Evolutionary conservation across 805 yeast species (phyloP), one percentile per base, ranked within the genome.

Genomic region (Torulaspora franciscae): DNA sequence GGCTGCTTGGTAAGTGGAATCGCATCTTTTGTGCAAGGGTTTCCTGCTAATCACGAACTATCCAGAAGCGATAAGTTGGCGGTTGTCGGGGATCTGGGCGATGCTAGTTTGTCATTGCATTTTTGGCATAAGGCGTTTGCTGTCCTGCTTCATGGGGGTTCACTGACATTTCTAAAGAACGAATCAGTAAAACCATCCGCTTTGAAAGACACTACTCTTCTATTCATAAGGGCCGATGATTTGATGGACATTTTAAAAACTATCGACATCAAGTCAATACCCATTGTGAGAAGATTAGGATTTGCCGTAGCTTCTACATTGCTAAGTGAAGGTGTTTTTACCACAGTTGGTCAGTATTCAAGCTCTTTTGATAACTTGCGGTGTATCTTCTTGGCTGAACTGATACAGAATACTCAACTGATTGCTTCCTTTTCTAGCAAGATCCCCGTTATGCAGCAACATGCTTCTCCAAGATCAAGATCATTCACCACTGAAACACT

Each of bases 1-100:
- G 65, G 73, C 46, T 76, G 77, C 49, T 58, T 79, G 32, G 74
- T 78, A 4, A 73, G 81, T 49, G 69, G 79, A 6, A 63, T 75
- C 27, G 78, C 85, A 2, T 69, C 83, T 1, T 66, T 74, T 19
- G 65, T 71, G 4, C 67, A 61, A 30, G 51, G 57, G 0, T 58
- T 67, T 10, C 70, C 73, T 11, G 37, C 65, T 7, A 68, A 60
- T 8, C 64, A 71, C 32, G 75, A 71, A 39, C 38, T 73, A 23
- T 55, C 57, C 25, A 27, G 49, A 11, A 46, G 52, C 10, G 69
- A 73, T 48, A 42, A 51, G 43, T 30, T 70, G n/a, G 43, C 63
- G 1, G 58, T 66, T 2, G 58, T 62, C 7, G 55, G 51, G 4
- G 39, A 51, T 5, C 41, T 49, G 9, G 47, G 48, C 9, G 40